Base-by-base conservation (phyloP, 1,284 basidiomycete genomes). In the Leccinum subrobustum region DNA sequence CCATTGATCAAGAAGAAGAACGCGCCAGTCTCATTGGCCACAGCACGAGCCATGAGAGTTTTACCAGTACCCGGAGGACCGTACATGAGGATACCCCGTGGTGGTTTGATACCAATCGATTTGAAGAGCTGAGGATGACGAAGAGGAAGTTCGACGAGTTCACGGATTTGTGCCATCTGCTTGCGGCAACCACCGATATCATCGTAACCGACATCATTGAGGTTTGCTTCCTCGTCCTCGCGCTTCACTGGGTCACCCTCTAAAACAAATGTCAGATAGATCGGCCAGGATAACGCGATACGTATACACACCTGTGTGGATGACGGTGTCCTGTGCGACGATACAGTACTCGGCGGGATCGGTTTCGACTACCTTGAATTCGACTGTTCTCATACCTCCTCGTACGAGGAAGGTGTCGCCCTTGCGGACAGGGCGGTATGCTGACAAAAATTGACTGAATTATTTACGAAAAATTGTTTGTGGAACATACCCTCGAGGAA, bases 1-100 rank as follows among this genome's bases (percentile, higher is more conserved):
- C 97, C 96, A 72, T 98, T 99, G 81, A 99, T 99, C 60, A 98
- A 81, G 89, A 99, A 99, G 85, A 99, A 99, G 86, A 99, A 99
- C 20, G 97, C 97, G 58, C 97, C 96, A 31, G 96, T 99, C 79
- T 99, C 97, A 75, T 99, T 99, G 64, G 96, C 97, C 50, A 99
- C 97, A 9, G 97, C 97, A 69, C 97, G 91, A 51, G 97, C 96
- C 96, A 99, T 99, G 65, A 97, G 85, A 9, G 95, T 97, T 81
- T 97, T 98, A 83, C 95, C 95, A 25, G 95, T 97, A 83, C 95
- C 95, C 44, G 95, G 95, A 65, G 95, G 95, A 63, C 95, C 95
- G 70, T 86, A 97, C 93, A 98, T 92, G 65, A 97, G 88, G 68
- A 97, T 95, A 83, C 95, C 95, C 68, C 97, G 92, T 42, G 97